Percentiles rank a stretch among this genome's conserved stretches.
phyloP scores from a whole-genome alignment of 139 green algal genomes.

The Tetradesmus obliquus region DNA sequence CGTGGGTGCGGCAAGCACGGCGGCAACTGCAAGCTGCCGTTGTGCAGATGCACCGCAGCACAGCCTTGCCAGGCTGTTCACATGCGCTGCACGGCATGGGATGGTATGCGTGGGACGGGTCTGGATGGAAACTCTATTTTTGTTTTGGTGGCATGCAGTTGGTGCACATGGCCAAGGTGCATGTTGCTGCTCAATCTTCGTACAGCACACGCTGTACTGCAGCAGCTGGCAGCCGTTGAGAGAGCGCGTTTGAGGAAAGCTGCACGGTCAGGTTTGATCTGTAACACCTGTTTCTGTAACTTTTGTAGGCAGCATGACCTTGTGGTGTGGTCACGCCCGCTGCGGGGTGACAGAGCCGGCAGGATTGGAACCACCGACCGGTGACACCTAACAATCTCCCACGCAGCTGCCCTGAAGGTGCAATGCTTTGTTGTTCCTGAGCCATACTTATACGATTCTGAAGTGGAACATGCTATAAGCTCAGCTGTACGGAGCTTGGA shows the following conservation, averaged over 20 bases:
- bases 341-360: not conserved
- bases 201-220: not conserved
- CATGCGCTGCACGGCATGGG: not conserved
- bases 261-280: no score
- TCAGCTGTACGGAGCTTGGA: not conserved
- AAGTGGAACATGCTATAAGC: not conserved
- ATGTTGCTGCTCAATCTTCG: no score
- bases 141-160: not conserved
- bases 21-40: not conserved
- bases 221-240: not conserved
- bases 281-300: no score
- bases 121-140: not conserved
- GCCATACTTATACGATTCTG: no score
- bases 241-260: no score
- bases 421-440: no score
- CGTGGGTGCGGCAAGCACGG: no score
- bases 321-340: not conserved
- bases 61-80: not conserved
- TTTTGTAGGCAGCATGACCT: no score
- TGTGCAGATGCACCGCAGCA: not conserved
- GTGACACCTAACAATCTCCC: not conserved
- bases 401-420: no score
- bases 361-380: not conserved
- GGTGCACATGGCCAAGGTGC: not conserved
- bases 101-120: not conserved